phyloP scores from a whole-genome alignment of 163 green algal species.

The Scenedesmus sp. region DNA sequence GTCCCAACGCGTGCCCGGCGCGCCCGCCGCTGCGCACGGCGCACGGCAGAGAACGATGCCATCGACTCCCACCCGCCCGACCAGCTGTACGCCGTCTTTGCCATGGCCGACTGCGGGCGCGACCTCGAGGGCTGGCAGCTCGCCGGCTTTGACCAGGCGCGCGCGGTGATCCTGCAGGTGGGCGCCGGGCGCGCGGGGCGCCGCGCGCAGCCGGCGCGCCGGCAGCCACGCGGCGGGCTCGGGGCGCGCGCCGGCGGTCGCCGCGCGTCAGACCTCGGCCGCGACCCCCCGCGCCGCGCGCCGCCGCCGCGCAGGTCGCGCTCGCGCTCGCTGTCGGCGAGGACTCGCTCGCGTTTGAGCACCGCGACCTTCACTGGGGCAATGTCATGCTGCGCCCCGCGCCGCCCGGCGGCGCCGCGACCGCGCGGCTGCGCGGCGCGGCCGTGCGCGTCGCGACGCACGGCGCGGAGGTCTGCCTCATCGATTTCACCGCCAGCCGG shows the following conservation, averaged over 20 bases:
- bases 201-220: no score
- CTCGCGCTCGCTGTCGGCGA: constrained; percentile 88
- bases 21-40: no score
- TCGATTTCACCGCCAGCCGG: constrained; percentile 91
- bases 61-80: constrained; percentile 60
- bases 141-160: constrained; percentile 71
- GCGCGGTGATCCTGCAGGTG: constrained; percentile 90
- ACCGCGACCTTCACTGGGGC: constrained; percentile 98
- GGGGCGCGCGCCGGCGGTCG: no score
- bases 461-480: constrained; percentile 70
- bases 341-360: constrained; percentile 90
- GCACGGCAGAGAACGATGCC: constrained; percentile 78
- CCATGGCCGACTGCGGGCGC: constrained; percentile 82
- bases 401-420: not conserved
- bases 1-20: no score
- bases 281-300: no score
- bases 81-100: constrained; percentile 82
- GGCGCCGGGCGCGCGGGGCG: not conserved
- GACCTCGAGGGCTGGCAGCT: constrained; percentile 91
- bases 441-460: constrained; percentile 52
- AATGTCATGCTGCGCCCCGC: constrained; percentile 84
- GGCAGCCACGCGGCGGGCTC: no score
- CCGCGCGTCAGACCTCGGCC: no score
- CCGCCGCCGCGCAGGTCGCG: constrained; percentile 51
- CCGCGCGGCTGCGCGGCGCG: constrained; percentile 55